phyloP scores from a whole-genome alignment of 768 basidiomycete genomes.

The Phlebiopsis gigantea region DNA sequence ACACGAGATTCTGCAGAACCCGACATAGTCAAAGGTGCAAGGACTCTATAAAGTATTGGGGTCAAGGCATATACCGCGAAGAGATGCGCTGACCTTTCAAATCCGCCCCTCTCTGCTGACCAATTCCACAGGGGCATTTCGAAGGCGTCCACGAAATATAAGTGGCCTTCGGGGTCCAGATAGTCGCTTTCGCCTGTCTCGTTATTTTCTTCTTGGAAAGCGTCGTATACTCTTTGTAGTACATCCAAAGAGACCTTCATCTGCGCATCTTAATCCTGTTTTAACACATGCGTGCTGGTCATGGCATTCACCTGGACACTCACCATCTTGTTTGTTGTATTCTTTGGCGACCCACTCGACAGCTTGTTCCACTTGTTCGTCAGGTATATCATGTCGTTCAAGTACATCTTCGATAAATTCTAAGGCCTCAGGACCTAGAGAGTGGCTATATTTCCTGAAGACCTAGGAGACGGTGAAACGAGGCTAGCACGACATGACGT shows the following conservation, averaged over 20 bases:
- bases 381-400: slow-evolving; percentile 62
- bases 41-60: slow-evolving; percentile 35
- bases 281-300: neutral
- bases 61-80: neutral
- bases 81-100: slow-evolving; percentile 76
- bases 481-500: neutral
- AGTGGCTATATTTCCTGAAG: slow-evolving; percentile 85
- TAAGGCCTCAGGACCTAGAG: slow-evolving; percentile 74
- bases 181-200: slow-evolving; percentile 48
- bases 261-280: slow-evolving; percentile 48
- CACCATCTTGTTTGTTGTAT: slow-evolving; percentile 88
- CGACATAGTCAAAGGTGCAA: slow-evolving; percentile 58
- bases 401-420: slow-evolving; percentile 68
- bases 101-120: slow-evolving; percentile 80
- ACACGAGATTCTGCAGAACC: slow-evolving; percentile 83
- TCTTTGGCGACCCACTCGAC: slow-evolving; percentile 80
- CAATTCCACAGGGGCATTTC: slow-evolving; percentile 96
- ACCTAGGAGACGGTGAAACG: slow-evolving; percentile 40
- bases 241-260: slow-evolving; percentile 77
- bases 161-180: slow-evolving; percentile 75
- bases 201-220: slow-evolving; percentile 60
- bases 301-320: slow-evolving; percentile 8
- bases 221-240: slow-evolving; percentile 68
- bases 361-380: slow-evolving; percentile 66
- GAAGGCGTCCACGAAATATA: slow-evolving; percentile 84